Base-by-base conservation (phyloP, 148 eudicot species). In the Arctostaphylos glauca region DNA sequence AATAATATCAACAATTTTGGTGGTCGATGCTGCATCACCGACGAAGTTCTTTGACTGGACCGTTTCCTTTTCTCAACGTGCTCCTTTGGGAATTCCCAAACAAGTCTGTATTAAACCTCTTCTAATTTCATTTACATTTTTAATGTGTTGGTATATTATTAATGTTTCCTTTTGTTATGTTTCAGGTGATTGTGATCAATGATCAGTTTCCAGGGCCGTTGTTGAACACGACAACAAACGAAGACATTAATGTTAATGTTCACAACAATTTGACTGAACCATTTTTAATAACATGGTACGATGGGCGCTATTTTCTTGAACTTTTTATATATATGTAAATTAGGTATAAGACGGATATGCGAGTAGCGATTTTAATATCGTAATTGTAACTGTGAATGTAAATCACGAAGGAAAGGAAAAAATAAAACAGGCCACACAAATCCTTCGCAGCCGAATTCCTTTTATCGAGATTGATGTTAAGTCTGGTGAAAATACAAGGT, bases 241-340 rank as follows among this genome's bases (percentile, higher is more conserved):
- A 85, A 74, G 64, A 70, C 4, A 59, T 79, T 43, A 56, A 19
- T 58, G 80, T 81, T 46, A 85, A 85, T 70, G 59, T 85, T 46
- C 80, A 54, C 59, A 86, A 86, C 76, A 82, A 82, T 25, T 76
- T 86, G 77, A 66, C 82, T 9, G 87, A 86, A 53, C 87, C 87
- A 4, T 86, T 86, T 31, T 53, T 86, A 4, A 82, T 82, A 68
- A 78, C 87, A 74, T 86, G 87, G 87, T 86, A 56, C 16, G 5
- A 31, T 31, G 0, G 38, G 38, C 38, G 38, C 38, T 31, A 31
- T 31, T 31, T 31, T 31, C 1, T 31, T 31, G 38, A 31, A 31
- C 1, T 31, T 31, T 0, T 31, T 31, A 0, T 31, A 0, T 31
- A 31, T 31, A 31, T 31, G 1, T n/a, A n/a, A n/a, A n/a, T n/a